Conservation (phyloP, 371 early-diverging fungal genomes). For the Conidiobolus coronatus region DNA sequence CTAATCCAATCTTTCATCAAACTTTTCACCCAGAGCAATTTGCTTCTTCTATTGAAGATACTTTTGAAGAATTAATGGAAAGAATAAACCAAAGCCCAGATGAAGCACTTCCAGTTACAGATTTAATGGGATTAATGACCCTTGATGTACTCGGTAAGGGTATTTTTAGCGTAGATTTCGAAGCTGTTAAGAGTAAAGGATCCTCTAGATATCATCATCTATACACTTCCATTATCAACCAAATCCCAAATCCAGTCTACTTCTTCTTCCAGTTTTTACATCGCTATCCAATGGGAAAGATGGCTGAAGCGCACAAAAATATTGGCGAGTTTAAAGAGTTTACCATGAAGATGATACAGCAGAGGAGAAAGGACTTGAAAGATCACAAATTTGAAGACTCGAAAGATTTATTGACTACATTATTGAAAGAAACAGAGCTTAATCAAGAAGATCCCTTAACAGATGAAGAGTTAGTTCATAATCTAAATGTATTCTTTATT, state of each 20-base stretch:
- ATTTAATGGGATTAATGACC: neutral
- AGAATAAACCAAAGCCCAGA: neutral
- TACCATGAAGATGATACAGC: too few relatives aligned
- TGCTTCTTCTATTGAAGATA: neutral
- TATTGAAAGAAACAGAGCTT: too few relatives aligned
- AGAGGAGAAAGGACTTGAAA: too few relatives aligned
- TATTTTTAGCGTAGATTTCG: slow-evolving; percentile 3
- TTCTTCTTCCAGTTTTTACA: neutral
- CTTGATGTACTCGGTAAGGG: slow-evolving; percentile 3
- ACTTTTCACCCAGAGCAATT: neutral
- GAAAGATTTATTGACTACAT: too few relatives aligned
- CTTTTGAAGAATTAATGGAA: too few relatives aligned
- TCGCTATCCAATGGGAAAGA: too few relatives aligned
- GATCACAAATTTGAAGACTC: too few relatives aligned
- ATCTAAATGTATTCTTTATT: neutral
- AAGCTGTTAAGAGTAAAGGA: neutral
- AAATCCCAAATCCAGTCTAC: neutral
- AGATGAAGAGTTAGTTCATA: slow-evolving; percentile 1
- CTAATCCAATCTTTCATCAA: slow-evolving; percentile 7
- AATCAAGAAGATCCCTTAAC: neutral
- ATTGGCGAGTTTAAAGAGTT: too few relatives aligned
- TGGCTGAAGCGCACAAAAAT: too few relatives aligned
- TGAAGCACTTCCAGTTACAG: neutral
- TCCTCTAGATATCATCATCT: neutral
- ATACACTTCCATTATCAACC: slow-evolving; percentile 1